Evolutionary conservation across 768 basidiomycete species (phyloP), one percentile per base, ranked within the genome.

Genomic region (Boletus vermiculosoides): DNA sequence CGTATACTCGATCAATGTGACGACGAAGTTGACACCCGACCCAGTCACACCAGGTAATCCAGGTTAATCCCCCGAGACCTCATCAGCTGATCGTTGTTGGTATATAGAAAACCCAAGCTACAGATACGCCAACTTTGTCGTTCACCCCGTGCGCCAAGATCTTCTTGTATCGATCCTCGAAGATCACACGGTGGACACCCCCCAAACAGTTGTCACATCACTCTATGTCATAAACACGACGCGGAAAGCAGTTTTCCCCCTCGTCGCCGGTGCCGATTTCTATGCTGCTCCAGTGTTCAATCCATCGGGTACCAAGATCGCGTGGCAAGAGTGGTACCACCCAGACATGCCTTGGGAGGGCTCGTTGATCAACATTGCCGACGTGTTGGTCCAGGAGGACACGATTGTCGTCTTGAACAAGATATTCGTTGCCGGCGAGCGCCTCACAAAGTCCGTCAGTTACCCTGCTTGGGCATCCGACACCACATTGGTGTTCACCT

Each of bases 291-390:
- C 87, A 0, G 72, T 66, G 31, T 81, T 87, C 70, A 82, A 81
- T 20, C 78, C 82, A 0, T 77, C 83, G 51, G 87, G 86, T 0
- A 72, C 61, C 33, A 75, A 73, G 52, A 62, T 90, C 6, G 77
- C 76, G 0, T 91, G 84, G 83, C 73, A 82, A 46, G 74, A 84
- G 56, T 90, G 88, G 89, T 78, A 70, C 58, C 86, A 86, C 50
- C 85, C 86, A 0, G 78, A 85, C 57, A 85, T 86, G 85, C 83
- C 88, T 15, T 92, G 87, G 87, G 82, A 87, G 62, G 85, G 84
- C 4, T 74, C 79, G 1, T 72, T 81, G 61, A 74, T 90, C 56
- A 74, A 78, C 65, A 63, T 85, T 34, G 87, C 80, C 0, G 73
- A 80, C n/a, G 73, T 86, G 34, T 41, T 69, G 5, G 30, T 66